These are phyloP conservation scores for Lentinula aciculospora DNA, from an alignment of 768 basidiomycete genomes.

Conservation along the genomic window DNA sequence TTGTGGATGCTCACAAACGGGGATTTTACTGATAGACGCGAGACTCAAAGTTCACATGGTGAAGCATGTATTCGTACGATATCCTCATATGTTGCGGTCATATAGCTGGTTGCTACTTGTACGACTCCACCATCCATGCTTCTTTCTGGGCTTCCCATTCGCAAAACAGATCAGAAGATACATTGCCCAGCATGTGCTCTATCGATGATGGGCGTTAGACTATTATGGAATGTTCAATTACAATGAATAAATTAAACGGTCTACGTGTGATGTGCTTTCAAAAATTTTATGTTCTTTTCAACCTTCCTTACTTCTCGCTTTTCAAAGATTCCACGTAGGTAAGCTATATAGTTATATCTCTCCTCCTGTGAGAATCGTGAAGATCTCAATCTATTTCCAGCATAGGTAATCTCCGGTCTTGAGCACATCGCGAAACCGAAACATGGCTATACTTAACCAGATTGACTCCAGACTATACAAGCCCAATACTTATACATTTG, in stretches of 20 bases:
- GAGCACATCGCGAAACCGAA: background rate
- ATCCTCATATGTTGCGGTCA: too few species aligned
- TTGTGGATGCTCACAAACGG: background rate
- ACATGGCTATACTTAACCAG: background rate
- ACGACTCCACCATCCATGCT: background rate
- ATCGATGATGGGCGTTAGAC: background rate
- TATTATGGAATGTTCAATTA: background rate
- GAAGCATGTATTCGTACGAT: too few species aligned
- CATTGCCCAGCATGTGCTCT: background rate
- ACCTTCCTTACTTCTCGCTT: background rate
- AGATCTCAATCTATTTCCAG: background rate
- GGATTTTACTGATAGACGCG: too few species aligned
- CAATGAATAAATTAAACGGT: background rate
- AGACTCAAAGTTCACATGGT: too few species aligned
- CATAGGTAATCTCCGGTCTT: background rate
- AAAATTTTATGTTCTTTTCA: background rate
- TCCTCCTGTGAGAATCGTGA: background rate
- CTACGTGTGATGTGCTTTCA: background rate
- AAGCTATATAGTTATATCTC: background rate
- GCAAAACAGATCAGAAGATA: background rate
- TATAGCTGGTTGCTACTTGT: background rate
- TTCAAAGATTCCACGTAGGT: background rate
- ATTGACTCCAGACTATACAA: background rate
- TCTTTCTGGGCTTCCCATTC: too few species aligned
- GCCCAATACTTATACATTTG: background rate